Base-by-base conservation (phyloP, 148 eudicot genomes). In the Rheum nobile region DNA sequence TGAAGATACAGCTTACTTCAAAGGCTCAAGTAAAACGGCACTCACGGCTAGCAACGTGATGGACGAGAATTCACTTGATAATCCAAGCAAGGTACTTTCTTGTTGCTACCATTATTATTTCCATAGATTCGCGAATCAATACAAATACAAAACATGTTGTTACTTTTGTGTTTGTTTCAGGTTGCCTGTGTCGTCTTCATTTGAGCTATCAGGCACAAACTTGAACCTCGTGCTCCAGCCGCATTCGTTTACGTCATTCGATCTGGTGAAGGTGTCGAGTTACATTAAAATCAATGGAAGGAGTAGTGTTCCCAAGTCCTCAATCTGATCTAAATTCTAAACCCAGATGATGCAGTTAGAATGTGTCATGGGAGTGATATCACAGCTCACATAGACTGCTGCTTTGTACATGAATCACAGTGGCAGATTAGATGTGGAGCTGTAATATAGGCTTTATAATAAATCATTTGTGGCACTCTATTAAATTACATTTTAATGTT, bases 11-110 rank as follows among this genome's bases (percentile, higher is more conserved):
- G 35, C 84, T 37, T 78, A 75, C 24, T 76, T 85, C 22, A 37
- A 47, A 14, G 92, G 91, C 9, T 81, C 86, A 55, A 78, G 71
- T 50, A 82, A 77, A 81, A 88, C 90, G 17, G 75, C 84, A 21
- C 87, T 94, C 6, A 81, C 91, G 34, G 91, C 98, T 59, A 17
- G 72, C 21, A 87, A 85, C 78, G 81, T 85, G 67, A 84, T 78
- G 93, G 97, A 89, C 78, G 98, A 94, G 79, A 94, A 94, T 79
- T 88, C 96, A 44, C 88, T 94, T 78, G 78, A 76, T 21, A 78
- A 79, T 73, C 98, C 98, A 57, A 78, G 22, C 1, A 94, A 94
- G 98, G 98, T 94, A 85, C 9, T 42, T 42, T 6, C 9, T n/a
- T n/a, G n/a, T n/a, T 22, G 11, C 2, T 1, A 16, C 8, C 28